Conservation (phyloP, 345 rosid genomes). For the Eucalyptus virginea region DNA sequence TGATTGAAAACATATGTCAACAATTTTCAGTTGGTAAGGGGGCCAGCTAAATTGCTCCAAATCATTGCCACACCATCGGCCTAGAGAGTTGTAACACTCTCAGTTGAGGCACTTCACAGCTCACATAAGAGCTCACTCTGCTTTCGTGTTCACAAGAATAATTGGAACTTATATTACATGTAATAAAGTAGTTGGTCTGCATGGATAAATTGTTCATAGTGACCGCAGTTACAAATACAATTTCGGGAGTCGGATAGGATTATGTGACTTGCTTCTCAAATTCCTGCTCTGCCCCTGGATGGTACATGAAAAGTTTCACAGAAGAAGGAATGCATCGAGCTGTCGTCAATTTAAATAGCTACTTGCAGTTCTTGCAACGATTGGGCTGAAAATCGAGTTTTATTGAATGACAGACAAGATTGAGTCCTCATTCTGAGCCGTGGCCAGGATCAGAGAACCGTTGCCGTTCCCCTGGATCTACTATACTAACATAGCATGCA, state of each 20-base stretch:
- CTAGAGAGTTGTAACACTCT: background rate
- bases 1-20: background rate
- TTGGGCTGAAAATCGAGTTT: no score
- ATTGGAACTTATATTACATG: background rate
- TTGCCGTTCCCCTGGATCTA: no score
- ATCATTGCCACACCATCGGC: background rate
- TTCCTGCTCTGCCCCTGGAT: background rate
- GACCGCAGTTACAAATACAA: fast-evolving
- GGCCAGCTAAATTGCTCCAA: no score
- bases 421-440: no score
- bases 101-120: background rate
- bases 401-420: no score
- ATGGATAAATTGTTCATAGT: background rate
- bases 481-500: background rate
- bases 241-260: background rate
- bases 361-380: no score
- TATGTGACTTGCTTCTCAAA: background rate
- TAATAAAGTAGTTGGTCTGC: background rate
- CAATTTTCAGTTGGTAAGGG: fast-evolving
- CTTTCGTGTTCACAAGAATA: background rate
- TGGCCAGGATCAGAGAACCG: no score
- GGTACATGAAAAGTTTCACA: background rate
- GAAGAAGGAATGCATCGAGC: background rate
- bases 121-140: background rate
- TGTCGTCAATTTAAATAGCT: no score